Evolutionary conservation across 2,329 filamentous ascomycete genomes (phyloP).

Genomic region (Colletotrichum godetiae): DNA sequence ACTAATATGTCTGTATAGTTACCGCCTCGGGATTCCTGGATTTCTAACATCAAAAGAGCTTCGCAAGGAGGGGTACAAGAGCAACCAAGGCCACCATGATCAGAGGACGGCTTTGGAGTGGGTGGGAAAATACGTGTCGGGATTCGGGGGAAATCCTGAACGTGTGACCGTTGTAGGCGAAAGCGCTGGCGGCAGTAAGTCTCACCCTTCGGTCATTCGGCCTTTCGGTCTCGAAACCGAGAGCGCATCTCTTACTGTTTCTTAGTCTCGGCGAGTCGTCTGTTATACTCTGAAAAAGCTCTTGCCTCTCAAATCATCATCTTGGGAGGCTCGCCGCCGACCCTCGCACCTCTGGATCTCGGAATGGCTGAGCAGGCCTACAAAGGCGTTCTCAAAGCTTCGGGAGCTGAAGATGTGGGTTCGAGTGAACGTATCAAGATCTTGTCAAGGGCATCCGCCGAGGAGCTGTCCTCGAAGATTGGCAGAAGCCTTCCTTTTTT

Average conservation of each 20-base stretch:
- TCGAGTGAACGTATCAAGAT: background rate
- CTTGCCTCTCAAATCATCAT: background rate
- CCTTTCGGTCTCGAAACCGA: background rate
- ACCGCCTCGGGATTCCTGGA: constrained; percentile 56
- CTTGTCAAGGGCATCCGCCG: background rate
- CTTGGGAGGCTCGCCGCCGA: background rate
- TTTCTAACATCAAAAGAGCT: constrained; percentile 62
- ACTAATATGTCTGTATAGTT: constrained; percentile 46
- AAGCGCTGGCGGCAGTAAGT: constrained; percentile 58
- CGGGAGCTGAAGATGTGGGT: background rate
- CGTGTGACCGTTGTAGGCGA: constrained; percentile 54
- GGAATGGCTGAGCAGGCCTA: constrained; percentile 1
- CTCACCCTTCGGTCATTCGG: background rate
- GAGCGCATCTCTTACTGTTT: background rate
- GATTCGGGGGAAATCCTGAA: constrained; percentile 48
- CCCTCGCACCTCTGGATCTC: background rate
- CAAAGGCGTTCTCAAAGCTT: background rate
- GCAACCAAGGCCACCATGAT: constrained; percentile 57
- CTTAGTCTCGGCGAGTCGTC: background rate
- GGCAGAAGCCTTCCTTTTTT: background rate
- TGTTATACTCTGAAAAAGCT: constrained; percentile 6
- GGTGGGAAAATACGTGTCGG: constrained; percentile 45
- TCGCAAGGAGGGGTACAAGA: constrained; percentile 53
- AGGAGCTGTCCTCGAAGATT: background rate
- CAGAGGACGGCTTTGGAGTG: constrained; percentile 47